Base-by-base conservation (phyloP, 306 rosid species). In the Prunus davidiana region DNA sequence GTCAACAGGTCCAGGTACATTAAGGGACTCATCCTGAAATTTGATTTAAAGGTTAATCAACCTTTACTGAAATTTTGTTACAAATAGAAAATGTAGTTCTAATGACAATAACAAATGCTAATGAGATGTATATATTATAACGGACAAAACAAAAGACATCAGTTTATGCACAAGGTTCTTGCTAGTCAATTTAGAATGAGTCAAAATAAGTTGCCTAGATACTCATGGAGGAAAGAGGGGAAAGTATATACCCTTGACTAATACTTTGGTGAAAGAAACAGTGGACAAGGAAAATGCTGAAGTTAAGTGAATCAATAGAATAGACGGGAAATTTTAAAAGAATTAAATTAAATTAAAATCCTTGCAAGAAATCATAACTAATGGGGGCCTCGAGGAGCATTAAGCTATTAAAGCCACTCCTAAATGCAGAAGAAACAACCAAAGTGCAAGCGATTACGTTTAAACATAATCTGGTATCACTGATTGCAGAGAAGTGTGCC, bases 21-120 rank as follows among this genome's bases (percentile, higher is more conserved):
- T 81, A 49, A 92, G 84, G 82, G 87, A 78, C 80, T 94, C 98
- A 73, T 92, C 98, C 98, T 94, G 93, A 76, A 87, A 81, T 63
- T 72, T 15, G 34, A 54, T 70, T 67, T 63, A 30, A 22, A 57
- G 51, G 76, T 88, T 82, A 88, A 72, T 72, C 66, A 12, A 22
- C 75, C 63, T 49, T 57, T 68, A 64, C 8, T 50, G 32, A n/a
- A 3, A 75, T 34, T 56, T 79, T 66, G 45, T 58, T 61, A 15
- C 38, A 10, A n/a, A 56, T 32, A 60, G 60, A 70, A 51, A 72
- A 38, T 45, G 74, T 20, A 82, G 68, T 61, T 46, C 70, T 22
- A 56, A 58, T 20, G 60, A 41, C 11, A 75, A 69, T 15, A 34
- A 78, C 65, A 56, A 58, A 81, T 32, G 60, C 30, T 13, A 30